These are phyloP conservation scores for Gentiana straminea DNA, from an alignment of 257 asterid species.

Conservation along the genomic window DNA sequence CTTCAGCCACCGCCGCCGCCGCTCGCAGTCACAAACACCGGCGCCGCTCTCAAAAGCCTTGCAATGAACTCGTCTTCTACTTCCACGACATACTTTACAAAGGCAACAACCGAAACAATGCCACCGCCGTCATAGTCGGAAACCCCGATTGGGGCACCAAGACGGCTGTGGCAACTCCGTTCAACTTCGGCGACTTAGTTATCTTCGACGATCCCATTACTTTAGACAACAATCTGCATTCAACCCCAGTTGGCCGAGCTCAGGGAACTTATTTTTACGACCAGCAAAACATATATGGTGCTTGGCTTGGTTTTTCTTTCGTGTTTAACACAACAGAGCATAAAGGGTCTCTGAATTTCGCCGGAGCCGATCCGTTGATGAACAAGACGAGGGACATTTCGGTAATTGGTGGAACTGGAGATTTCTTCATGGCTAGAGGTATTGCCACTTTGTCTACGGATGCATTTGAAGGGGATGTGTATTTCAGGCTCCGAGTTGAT, in stretches of 20 bases:
- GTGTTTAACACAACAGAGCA: conserved; percentile 49
- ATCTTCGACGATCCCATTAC: conserved; percentile 81
- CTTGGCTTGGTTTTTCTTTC: conserved; percentile 72
- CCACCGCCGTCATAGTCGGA: conserved; percentile 61
- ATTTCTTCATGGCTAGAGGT: conserved; percentile 84
- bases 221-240: conserved; percentile 47
- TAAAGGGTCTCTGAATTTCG: conserved; percentile 53
- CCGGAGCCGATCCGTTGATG: conserved; percentile 70
- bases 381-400: conserved; percentile 70
- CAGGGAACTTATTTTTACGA: conserved; percentile 66
- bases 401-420: conserved; percentile 82
- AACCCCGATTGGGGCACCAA: conserved; percentile 60
- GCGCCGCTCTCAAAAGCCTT: conserved; percentile 19
- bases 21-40: no score
- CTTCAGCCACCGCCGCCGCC: conserved; percentile 2
- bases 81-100: conserved; percentile 74
- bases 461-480: conserved; percentile 60
- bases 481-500: conserved; percentile 53
- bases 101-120: conserved; percentile 50
- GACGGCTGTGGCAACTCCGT: conserved; percentile 30
- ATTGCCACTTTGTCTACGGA: conserved; percentile 61
- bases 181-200: conserved; percentile 49
- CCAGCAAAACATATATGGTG: conserved; percentile 27
- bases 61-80: conserved; percentile 42
- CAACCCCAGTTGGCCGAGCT: conserved; percentile 66